Conservation (phyloP, 345 rosid genomes). For the Ceriops decandra region DNA sequence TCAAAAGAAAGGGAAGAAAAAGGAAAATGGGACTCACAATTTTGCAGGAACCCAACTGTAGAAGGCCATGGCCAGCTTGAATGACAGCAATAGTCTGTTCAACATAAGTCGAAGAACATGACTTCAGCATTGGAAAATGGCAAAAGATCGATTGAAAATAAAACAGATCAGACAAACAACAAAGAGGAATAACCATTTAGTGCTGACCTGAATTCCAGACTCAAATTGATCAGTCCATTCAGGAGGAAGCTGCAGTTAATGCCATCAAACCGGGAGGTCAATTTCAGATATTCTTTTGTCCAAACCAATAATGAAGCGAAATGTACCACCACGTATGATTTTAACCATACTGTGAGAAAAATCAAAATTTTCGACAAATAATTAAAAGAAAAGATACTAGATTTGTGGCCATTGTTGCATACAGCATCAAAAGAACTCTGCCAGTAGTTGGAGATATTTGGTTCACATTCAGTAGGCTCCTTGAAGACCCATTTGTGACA, state of each 20-base stretch:
- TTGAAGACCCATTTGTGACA: constrained; percentile 99
- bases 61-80: constrained; percentile 98
- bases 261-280: constrained; percentile 3
- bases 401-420: constrained; percentile 22
- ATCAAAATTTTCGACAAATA: background rate
- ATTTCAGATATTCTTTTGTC: too few species aligned
- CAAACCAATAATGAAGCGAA: too few species aligned
- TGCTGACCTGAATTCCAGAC: constrained; percentile 92
- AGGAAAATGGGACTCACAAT: constrained; percentile 51
- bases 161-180: background rate
- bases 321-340: too few species aligned
- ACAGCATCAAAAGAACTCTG: constrained; percentile 99
- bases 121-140: constrained; percentile 10
- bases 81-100: constrained; percentile 95
- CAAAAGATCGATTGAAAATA: background rate
- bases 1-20: background rate
- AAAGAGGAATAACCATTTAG: background rate
- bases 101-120: constrained; percentile 7
- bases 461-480: constrained; percentile 92
- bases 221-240: constrained; percentile 99
- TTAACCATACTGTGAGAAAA: too few species aligned
- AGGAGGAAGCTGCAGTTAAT: constrained; percentile 78
- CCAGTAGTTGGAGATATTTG: constrained; percentile 95
- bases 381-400: background rate
- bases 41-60: constrained; percentile 94